These are phyloP conservation scores for Inonotus obliquus DNA, from an alignment of 1,284 basidiomycete species.

Conservation along the genomic window DNA sequence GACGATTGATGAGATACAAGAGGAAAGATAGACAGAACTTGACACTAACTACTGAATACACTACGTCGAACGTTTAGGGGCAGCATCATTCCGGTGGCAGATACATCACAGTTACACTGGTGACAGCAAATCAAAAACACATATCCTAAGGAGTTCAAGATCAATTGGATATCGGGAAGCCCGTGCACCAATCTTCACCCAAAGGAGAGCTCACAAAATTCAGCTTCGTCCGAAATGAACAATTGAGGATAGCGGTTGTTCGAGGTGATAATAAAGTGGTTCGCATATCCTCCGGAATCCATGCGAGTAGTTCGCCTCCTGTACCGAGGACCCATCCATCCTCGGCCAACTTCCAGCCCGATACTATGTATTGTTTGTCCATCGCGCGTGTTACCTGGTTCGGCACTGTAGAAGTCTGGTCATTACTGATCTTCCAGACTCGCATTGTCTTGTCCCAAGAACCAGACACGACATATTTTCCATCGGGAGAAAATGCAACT, in stretches of 20 bases:
- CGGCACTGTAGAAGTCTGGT: too few relatives aligned
- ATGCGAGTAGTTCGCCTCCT: background rate
- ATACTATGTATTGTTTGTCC: background rate
- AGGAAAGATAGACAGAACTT: too few relatives aligned
- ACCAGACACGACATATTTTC: background rate
- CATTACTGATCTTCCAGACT: background rate
- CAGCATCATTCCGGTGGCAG: too few relatives aligned
- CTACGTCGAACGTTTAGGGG: too few relatives aligned
- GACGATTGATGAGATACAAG: too few relatives aligned
- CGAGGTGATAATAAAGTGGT: background rate
- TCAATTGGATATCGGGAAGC: too few relatives aligned
- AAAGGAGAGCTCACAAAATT: background rate
- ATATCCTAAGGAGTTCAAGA: too few relatives aligned
- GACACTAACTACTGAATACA: too few relatives aligned
- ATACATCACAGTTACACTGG: too few relatives aligned
- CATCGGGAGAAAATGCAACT: background rate
- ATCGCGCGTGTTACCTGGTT: too few relatives aligned
- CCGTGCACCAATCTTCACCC: background rate
- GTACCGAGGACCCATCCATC: background rate
- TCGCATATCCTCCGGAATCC: slow-evolving; percentile 1
- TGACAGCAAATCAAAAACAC: too few relatives aligned
- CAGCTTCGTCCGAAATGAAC: background rate
- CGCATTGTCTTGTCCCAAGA: background rate
- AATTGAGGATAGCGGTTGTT: background rate
- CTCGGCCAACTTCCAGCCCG: background rate